phyloP scores from a whole-genome alignment of 257 asterid genomes.

The Fraxinus pennsylvanica region DNA sequence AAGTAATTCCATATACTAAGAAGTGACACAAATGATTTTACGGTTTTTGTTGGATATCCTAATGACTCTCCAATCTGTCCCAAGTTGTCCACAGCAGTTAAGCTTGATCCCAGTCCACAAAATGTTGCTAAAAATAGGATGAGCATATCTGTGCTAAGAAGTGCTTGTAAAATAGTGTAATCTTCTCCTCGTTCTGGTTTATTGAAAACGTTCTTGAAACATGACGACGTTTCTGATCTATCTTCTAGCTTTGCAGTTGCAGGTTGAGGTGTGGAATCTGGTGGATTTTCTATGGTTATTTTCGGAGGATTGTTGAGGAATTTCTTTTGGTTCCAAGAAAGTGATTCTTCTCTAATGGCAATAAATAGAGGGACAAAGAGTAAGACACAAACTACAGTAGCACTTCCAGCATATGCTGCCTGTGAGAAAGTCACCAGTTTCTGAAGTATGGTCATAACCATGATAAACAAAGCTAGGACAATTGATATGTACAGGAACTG shows the following conservation, averaged over 20 bases:
- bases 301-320: slow-evolving; percentile 25
- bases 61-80: slow-evolving; percentile 78
- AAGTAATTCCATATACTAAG: slow-evolving; percentile 80
- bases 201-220: slow-evolving; percentile 38
- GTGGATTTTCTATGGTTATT: slow-evolving; percentile 23
- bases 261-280: not conserved
- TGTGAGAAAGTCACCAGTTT: slow-evolving; percentile 43
- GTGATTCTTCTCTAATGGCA: slow-evolving; percentile 52
- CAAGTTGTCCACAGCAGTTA: slow-evolving; percentile 76
- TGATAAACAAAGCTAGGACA: slow-evolving; percentile 60
- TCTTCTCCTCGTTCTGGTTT: slow-evolving; percentile 79
- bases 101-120: slow-evolving; percentile 73
- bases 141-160: slow-evolving; percentile 63
- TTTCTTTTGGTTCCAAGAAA: slow-evolving; percentile 33
- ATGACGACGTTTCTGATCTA: slow-evolving; percentile 16
- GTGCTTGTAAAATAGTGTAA: slow-evolving; percentile 66
- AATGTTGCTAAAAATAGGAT: slow-evolving; percentile 61
- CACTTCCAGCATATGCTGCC: slow-evolving; percentile 67
- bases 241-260: not conserved
- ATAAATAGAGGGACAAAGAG: slow-evolving; percentile 64
- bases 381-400: slow-evolving; percentile 54
- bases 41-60: slow-evolving; percentile 68
- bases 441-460: slow-evolving; percentile 67
- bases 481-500: slow-evolving; percentile 56
- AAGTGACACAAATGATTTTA: slow-evolving; percentile 62